Percentiles rank a stretch among this genome's conserved stretches.
Evolutionary conservation across 352 stramenopile genomes (phyloP).

Genomic region (Pythium volutum): DNA sequence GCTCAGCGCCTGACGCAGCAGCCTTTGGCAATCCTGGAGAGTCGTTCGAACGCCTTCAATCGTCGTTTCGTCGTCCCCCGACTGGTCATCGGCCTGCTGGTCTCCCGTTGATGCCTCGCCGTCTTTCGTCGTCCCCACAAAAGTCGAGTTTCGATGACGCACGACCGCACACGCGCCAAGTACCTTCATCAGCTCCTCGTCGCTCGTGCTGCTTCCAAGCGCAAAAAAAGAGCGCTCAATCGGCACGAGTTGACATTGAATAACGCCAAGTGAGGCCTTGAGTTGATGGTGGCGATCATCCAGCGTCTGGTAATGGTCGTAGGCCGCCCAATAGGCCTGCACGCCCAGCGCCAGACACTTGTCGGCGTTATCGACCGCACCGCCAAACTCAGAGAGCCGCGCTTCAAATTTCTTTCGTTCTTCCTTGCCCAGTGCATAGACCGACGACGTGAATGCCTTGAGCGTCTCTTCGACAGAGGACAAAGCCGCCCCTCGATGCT

Average conservation of each 20-base stretch:
- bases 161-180: conserved; percentile 19
- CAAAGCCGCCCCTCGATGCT: background rate
- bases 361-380: conserved; percentile 39
- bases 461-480: conserved; percentile 51
- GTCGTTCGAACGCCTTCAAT: conserved; percentile 63
- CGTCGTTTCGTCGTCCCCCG: conserved; percentile 24
- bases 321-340: conserved; percentile 59
- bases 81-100: background rate
- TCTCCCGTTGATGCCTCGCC: background rate
- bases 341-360: conserved; percentile 51
- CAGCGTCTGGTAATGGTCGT: conserved; percentile 66
- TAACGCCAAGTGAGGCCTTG: conserved; percentile 68
- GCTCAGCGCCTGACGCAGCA: conserved; percentile 59
- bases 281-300: conserved; percentile 73
- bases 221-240: conserved; percentile 70
- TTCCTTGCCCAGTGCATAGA: conserved; percentile 60
- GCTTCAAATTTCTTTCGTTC: conserved; percentile 55
- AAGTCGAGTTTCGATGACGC: conserved; percentile 14
- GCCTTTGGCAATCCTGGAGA: conserved; percentile 58
- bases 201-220: conserved; percentile 59
- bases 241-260: conserved; percentile 62
- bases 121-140: conserved; percentile 17
- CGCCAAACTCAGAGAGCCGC: conserved; percentile 49
- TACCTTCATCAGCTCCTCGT: conserved; percentile 48
- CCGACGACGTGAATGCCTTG: conserved; percentile 49